These are phyloP conservation scores for Xylaria scruposa DNA, from an alignment of 495 filamentous ascomycete species.

Conservation along the genomic window DNA sequence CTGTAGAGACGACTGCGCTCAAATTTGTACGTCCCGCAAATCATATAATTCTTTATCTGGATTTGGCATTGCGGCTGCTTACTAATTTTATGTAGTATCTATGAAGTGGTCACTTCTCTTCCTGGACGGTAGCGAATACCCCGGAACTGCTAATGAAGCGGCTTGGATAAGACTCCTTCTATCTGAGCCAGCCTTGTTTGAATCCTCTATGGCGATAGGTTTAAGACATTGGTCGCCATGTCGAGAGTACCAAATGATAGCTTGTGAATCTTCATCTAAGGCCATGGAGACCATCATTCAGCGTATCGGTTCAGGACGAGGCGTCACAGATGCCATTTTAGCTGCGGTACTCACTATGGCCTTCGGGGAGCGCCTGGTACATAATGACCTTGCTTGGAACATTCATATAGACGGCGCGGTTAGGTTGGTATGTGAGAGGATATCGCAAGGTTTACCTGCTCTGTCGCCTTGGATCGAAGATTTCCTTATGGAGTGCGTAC, in stretches of 20 bases:
- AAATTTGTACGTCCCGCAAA: background rate
- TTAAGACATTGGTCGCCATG: constrained; percentile 15
- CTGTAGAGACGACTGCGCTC: background rate
- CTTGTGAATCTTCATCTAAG: background rate
- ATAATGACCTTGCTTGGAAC: constrained; percentile 33
- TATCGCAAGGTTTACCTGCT: constrained; percentile 14
- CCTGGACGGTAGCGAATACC: constrained; percentile 6
- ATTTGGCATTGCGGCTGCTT: background rate
- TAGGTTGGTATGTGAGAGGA: constrained; percentile 34
- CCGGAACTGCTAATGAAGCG: constrained; percentile 28
- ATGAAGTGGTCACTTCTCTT: constrained; percentile 14
- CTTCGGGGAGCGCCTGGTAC: constrained; percentile 32
- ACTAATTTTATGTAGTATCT: background rate
- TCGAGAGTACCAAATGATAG: background rate
- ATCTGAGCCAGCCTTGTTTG: constrained; percentile 38
- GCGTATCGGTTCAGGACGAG: constrained; percentile 28
- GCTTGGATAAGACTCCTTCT: constrained; percentile 29
- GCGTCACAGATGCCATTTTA: constrained; percentile 34
- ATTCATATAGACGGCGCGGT: constrained; percentile 40
- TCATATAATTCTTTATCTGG: background rate
- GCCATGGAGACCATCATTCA: constrained; percentile 12
- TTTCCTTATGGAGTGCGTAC: constrained; percentile 1
- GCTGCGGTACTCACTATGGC: constrained; percentile 39
- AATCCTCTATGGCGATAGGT: constrained; percentile 36
- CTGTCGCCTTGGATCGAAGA: background rate